Conservation (phyloP, 1,284 basidiomycete genomes). For the Leccinum insigne region DNA sequence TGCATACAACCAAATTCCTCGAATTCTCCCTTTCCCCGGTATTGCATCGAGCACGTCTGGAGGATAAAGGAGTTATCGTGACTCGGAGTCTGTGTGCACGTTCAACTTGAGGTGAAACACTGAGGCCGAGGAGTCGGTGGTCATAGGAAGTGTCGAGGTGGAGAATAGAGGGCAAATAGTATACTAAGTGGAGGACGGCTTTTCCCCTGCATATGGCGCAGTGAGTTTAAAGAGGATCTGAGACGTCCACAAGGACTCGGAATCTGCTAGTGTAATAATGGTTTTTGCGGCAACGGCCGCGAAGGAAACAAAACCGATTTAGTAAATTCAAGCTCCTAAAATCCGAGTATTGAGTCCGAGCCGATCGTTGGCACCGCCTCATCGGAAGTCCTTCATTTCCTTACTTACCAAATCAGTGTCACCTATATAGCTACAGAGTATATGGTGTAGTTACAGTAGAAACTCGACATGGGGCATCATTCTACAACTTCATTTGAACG, state of each 20-base stretch:
- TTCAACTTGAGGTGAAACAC: not conserved
- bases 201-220: not conserved
- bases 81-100: not conserved
- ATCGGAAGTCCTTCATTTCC: no score
- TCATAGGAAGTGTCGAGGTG: not conserved
- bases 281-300: not conserved
- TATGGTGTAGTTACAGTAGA: no score
- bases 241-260: not conserved
- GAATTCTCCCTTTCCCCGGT: constrained; percentile 1
- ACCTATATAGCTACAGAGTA: no score
- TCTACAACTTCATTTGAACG: no score
- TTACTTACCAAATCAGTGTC: no score
- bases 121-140: not conserved
- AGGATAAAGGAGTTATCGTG: not conserved
- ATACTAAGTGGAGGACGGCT: not conserved
- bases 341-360: no score
- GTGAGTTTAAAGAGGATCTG: not conserved
- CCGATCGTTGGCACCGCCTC: no score
- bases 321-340: constrained; percentile 23
- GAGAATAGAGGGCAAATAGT: not conserved
- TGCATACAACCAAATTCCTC: constrained; percentile 27
- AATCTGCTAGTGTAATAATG: not conserved
- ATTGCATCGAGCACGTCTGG: constrained; percentile 16
- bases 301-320: not conserved
- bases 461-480: no score